Conservation (phyloP, 1,139 yeast species). For the Yamadazyma mexicana region DNA sequence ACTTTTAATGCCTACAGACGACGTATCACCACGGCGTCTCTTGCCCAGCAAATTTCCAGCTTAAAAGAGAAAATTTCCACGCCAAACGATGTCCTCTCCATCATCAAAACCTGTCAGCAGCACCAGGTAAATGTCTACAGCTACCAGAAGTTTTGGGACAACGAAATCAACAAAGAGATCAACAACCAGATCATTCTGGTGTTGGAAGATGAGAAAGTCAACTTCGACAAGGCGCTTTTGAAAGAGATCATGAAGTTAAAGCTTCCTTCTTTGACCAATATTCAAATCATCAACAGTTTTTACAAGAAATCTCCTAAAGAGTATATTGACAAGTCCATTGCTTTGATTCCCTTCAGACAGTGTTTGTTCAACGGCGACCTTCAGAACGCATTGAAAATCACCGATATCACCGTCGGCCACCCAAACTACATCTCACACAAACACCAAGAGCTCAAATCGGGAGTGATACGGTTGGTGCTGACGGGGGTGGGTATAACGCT, state of each 20-base stretch:
- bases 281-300: slow-evolving; percentile 32
- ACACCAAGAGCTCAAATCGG: slow-evolving; percentile 27
- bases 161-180: slow-evolving; percentile 19
- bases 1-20: background rate
- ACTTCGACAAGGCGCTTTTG: slow-evolving; percentile 26
- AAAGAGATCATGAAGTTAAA: slow-evolving; percentile 32
- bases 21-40: background rate
- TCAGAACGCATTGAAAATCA: slow-evolving; percentile 53
- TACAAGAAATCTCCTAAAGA: slow-evolving; percentile 36
- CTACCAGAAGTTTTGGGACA: slow-evolving; percentile 25
- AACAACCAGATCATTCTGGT: slow-evolving; percentile 21
- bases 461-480: slow-evolving; percentile 29
- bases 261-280: slow-evolving; percentile 31
- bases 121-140: slow-evolving; percentile 19
- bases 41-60: background rate
- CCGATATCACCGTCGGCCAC: slow-evolving; percentile 65
- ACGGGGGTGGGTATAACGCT: slow-evolving; percentile 37
- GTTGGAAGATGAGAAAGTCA: slow-evolving; percentile 20
- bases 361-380: slow-evolving; percentile 62
- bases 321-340: slow-evolving; percentile 35
- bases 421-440: slow-evolving; percentile 43
- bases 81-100: slow-evolving; percentile 14
- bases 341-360: slow-evolving; percentile 62
- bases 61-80: background rate
- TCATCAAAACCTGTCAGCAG: slow-evolving; percentile 24